Evolutionary conservation across 129 eudicot genomes (phyloP), one percentile per base, ranked within the genome.

Genomic region (Flaveria sonorensis): DNA sequence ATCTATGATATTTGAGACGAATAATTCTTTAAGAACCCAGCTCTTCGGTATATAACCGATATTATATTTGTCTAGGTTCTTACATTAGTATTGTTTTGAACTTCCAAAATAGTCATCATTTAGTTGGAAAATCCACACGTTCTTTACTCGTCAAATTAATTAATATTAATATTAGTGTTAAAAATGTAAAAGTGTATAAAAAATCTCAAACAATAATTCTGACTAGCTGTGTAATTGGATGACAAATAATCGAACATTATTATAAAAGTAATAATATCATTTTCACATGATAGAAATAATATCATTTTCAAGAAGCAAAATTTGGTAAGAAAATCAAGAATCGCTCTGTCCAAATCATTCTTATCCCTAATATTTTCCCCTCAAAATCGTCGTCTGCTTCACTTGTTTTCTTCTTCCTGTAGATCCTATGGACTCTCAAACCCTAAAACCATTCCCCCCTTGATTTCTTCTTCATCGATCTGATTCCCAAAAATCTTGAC

Each of bases 321-420:
- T 12, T 57, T 57, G 75, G 76, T 47, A 78, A 59, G 12, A 30
- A 63, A 63, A 63, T 63, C 69, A 63, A 63, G 70, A 78, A 70
- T 47, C 71, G 23, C 61, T n/a, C 70, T 81, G 70, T 81, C 75
- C 75, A 28, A 42, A 75, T 50, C 72, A 63, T 51, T 72, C 73
- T 59, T 80, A 67, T 79, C 83, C 84, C 66, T 74, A 72, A 79
- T 23, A 73, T 73, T 80, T 80, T 13, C 64, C 60, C 86, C 73
- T 78, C 61, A 42, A 74, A 61, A 78, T 52, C 57, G 23, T 51
- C 71, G 10, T 75, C 81, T 75, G 28, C 65, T 52, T 70, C 69
- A 30, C 61, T 79, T 76, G 67, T 57, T 53, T 55, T 36, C 40
- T 36, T 36, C 40, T 36, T 36, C 7, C 40, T 36, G 40, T 74